These are phyloP conservation scores for Aschersonia sp. DNA, from an alignment of 2,329 filamentous ascomycete genomes.

Conservation along the genomic window DNA sequence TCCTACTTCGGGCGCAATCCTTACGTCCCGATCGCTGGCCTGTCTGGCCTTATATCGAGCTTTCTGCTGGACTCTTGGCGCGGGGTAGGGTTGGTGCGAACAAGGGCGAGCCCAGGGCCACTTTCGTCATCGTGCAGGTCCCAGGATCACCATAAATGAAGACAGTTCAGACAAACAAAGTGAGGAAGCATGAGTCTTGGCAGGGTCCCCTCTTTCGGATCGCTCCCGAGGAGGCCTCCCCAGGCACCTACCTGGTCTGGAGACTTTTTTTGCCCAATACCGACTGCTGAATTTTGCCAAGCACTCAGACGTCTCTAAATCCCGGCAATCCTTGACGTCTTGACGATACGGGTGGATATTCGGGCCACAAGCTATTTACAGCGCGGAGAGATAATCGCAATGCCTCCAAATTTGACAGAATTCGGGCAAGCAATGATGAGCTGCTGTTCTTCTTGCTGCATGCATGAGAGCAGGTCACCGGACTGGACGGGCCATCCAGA, in stretches of 20 bases:
- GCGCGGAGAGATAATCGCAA: too few species aligned
- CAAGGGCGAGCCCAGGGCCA: too few species aligned
- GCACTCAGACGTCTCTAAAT: not conserved
- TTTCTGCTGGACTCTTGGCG: too few species aligned
- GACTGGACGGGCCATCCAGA: too few species aligned
- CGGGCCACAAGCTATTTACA: not conserved
- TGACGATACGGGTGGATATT: not conserved
- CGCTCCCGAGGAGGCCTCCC: constrained; percentile 4
- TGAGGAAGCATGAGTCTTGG: not conserved
- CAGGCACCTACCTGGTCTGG: not conserved
- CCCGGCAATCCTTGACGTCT: not conserved
- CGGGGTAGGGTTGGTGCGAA: too few species aligned
- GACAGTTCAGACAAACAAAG: constrained; percentile 1
- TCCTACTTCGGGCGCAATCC: too few species aligned
- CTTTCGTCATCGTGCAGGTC: not conserved
- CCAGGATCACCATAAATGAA: not conserved
- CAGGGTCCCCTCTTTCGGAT: constrained; percentile 2
- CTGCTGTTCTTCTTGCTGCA: too few species aligned
- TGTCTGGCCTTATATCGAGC: too few species aligned
- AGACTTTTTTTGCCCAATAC: not conserved
- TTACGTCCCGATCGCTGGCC: too few species aligned
- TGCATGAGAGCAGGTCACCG: too few species aligned
- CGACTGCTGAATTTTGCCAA: not conserved
- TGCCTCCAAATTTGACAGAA: too few species aligned
- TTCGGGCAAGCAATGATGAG: too few species aligned